Percentiles rank a stretch among this genome's conserved stretches.
Evolutionary conservation across 352 stramenopile genomes (phyloP).

Genomic region (Pseudoperonospora humuli): DNA sequence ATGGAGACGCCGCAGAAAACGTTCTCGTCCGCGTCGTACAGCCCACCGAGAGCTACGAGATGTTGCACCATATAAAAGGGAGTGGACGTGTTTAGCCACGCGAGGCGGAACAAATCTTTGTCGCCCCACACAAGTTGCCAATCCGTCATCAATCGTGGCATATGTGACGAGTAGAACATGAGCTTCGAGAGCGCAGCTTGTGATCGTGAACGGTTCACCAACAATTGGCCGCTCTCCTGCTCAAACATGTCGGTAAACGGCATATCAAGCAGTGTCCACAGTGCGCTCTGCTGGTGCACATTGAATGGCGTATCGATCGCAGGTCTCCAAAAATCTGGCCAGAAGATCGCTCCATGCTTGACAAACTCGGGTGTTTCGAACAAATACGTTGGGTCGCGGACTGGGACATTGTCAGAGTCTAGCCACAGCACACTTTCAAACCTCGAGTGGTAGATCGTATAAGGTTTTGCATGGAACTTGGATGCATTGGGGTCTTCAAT

Average conservation of each 20-base stretch:
- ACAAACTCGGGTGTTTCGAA: conserved; percentile 63
- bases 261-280: conserved; percentile 75
- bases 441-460: conserved; percentile 61
- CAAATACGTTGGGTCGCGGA: conserved; percentile 72
- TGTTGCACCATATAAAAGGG: conserved; percentile 66
- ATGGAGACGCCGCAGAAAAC: conserved; percentile 79
- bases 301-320: conserved; percentile 58
- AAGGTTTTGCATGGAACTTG: conserved; percentile 75
- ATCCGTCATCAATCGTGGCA: conserved; percentile 48
- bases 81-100: conserved; percentile 67
- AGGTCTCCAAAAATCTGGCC: conserved; percentile 80
- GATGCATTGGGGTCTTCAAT: conserved; percentile 54
- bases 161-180: conserved; percentile 70
- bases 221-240: conserved; percentile 69
- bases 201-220: conserved; percentile 48
- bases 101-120: conserved; percentile 73
- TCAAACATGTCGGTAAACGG: conserved; percentile 85
- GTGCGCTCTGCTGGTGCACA: conserved; percentile 51
- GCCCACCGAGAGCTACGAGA: conserved; percentile 39
- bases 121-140: conserved; percentile 57
- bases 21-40: conserved; percentile 38
- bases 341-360: conserved; percentile 64
- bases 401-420: conserved; percentile 76
- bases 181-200: conserved; percentile 48
- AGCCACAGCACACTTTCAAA: conserved; percentile 78